phyloP scores from a whole-genome alignment of 2,329 filamentous ascomycete genomes.

The Neopestalotiopsis sp. region DNA sequence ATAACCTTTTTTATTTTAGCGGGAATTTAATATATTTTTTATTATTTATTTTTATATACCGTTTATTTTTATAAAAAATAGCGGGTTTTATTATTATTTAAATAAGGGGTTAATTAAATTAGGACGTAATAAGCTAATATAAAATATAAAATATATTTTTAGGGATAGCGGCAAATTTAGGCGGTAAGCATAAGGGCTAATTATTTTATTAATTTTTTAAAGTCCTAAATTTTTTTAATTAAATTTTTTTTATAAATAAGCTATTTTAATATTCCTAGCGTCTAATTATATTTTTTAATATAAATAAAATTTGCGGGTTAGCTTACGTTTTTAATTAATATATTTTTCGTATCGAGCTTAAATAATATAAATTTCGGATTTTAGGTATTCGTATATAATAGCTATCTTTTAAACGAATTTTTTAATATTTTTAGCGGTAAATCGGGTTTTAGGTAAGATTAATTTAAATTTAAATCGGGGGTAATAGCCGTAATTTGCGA shows the following conservation, averaged over 20 bases:
- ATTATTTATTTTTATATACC: neutral
- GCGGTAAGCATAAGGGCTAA: neutral
- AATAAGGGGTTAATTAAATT: neutral
- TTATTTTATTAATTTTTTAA: neutral
- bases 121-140: neutral
- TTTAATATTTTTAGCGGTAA: neutral
- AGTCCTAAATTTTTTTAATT: neutral
- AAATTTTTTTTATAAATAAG: neutral
- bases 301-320: neutral
- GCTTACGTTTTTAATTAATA: neutral
- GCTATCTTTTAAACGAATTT: neutral
- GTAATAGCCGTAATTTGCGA: neutral
- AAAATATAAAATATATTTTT: neutral
- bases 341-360: neutral
- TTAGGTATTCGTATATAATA: neutral
- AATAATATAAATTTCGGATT: neutral
- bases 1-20: neutral
- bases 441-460: accelerated
- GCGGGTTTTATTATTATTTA: neutral
- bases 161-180: neutral
- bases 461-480: neutral
- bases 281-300: neutral
- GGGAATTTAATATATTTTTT: neutral
- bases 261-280: neutral
- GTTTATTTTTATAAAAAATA: neutral